These are phyloP conservation scores for Claviceps cyperi DNA, from an alignment of 2,329 filamentous ascomycete genomes.

Conservation along the genomic window DNA sequence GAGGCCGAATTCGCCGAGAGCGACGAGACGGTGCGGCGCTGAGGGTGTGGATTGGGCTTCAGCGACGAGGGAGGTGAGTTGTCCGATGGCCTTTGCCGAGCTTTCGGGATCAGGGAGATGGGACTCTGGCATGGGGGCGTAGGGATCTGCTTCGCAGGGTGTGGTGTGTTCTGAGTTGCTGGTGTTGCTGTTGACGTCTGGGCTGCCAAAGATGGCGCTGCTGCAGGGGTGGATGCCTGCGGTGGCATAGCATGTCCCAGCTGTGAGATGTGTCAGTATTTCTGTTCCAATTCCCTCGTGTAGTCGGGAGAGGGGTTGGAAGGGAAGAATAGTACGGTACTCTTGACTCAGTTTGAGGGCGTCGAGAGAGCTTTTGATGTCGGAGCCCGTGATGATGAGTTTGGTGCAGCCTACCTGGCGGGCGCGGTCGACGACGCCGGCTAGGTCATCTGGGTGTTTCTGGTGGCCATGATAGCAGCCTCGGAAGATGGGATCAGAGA, in stretches of 20 bases:
- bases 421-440: constrained; percentile 65
- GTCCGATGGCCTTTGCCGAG: constrained; percentile 35
- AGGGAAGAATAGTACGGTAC: constrained; percentile 41
- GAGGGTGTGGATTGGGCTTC: constrained; percentile 35
- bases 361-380: constrained; percentile 61
- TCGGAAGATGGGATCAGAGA: constrained; percentile 81
- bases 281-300: not conserved
- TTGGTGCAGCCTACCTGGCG: constrained; percentile 68
- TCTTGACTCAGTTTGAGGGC: constrained; percentile 60
- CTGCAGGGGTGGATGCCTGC: constrained; percentile 90
- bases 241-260: constrained; percentile 73
- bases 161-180: constrained; percentile 25
- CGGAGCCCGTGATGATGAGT: constrained; percentile 86
- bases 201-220: constrained; percentile 59
- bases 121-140: constrained; percentile 33
- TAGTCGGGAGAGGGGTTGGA: not conserved
- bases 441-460: constrained; percentile 57
- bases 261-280: constrained; percentile 24
- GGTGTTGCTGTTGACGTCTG: constrained; percentile 30
- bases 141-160: constrained; percentile 39
- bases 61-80: constrained; percentile 50
- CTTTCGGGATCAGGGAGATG: constrained; percentile 28
- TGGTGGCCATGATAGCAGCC: constrained; percentile 73
- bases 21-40: constrained; percentile 37
- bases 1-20: constrained; percentile 89